Percentiles rank a stretch among this genome's conserved stretches.
Evolutionary conservation across 352 stramenopile species (phyloP).

Genomic region (Blastocystis sp.): DNA sequence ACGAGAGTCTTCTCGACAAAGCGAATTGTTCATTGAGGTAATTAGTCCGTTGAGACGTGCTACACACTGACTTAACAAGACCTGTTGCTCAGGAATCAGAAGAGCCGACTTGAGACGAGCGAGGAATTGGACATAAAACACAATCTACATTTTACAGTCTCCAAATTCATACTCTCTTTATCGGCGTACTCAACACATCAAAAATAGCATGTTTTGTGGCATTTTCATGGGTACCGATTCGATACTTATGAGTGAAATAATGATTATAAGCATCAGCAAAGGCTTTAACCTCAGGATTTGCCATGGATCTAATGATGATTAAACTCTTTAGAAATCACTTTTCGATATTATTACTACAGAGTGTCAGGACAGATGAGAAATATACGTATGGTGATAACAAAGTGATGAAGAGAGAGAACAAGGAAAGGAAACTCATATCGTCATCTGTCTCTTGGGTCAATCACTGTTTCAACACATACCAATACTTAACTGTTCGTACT

Average conservation of each 20-base stretch:
- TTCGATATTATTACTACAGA: not conserved
- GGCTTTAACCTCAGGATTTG: not conserved
- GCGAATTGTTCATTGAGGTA: not conserved
- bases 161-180: not conserved
- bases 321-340: not conserved
- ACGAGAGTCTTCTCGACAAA: conserved; percentile 10
- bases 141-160: not conserved
- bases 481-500: not conserved
- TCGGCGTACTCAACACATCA: not conserved
- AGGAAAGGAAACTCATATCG: not conserved
- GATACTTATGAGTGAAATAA: not conserved
- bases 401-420: not conserved
- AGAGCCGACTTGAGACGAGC: not conserved
- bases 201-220: not conserved
- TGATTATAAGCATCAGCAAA: conserved; percentile 25
- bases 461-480: not conserved
- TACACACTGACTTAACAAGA: not conserved
- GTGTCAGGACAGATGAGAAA: not conserved
- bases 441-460: not conserved
- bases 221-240: not conserved
- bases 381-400: conserved; percentile 51
- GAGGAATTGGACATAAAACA: conserved; percentile 3
- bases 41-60: not conserved
- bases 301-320: not conserved
- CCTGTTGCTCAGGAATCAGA: not conserved